Percentiles rank a stretch among this genome's conserved stretches.
phyloP scores from a whole-genome alignment of 805 yeast genomes.

The Lipomyces kockii region DNA sequence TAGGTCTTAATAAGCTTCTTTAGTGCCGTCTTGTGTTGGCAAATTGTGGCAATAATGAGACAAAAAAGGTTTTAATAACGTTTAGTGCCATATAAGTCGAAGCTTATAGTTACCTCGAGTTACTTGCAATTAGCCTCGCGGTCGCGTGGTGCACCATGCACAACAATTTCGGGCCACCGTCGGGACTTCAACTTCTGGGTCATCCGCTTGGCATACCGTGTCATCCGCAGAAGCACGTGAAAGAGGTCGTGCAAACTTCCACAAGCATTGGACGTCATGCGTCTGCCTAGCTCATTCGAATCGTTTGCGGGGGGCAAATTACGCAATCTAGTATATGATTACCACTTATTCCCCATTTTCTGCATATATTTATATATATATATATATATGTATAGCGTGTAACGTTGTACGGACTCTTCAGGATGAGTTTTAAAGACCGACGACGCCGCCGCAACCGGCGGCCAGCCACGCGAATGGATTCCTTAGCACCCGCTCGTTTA shows the following conservation, averaged over 20 bases:
- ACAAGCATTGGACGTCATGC: too few relatives aligned
- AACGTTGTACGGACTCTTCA: not conserved
- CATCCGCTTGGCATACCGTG: too few relatives aligned
- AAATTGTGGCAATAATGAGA: not conserved
- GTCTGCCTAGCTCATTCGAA: too few relatives aligned
- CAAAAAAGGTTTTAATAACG: not conserved
- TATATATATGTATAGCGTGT: too few relatives aligned
- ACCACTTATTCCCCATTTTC: too few relatives aligned
- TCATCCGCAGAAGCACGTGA: too few relatives aligned
- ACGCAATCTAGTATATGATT: too few relatives aligned
- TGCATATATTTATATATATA: too few relatives aligned
- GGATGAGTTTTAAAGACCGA: conserved; percentile 2
- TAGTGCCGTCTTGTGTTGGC: not conserved
- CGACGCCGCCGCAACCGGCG: conserved; percentile 18
- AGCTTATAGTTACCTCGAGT: not conserved
- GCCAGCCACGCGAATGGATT: conserved; percentile 45
- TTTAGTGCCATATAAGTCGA: not conserved
- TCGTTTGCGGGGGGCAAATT: too few relatives aligned
- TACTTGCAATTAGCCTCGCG: not conserved
- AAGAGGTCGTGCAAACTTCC: too few relatives aligned
- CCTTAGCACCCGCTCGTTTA: conserved; percentile 62
- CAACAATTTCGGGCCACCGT: too few relatives aligned
- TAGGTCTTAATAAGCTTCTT: not conserved
- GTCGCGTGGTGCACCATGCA: not conserved
- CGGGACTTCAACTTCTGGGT: too few relatives aligned